phyloP scores from a whole-genome alignment of 1,284 basidiomycete species.

The Schizophyllum amplum region DNA sequence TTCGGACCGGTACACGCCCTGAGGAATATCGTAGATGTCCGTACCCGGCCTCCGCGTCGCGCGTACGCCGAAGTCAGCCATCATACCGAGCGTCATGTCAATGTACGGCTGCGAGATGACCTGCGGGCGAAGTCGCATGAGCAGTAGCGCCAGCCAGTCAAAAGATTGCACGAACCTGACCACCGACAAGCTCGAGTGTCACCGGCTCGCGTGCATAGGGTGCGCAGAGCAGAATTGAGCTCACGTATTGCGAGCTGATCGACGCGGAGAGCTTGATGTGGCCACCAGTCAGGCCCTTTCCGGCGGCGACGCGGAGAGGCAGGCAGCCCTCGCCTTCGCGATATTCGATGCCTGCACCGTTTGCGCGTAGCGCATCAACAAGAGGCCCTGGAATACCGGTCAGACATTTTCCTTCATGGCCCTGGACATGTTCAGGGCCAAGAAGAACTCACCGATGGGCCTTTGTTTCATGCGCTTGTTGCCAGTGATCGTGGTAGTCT shows the following conservation, averaged over 20 bases:
- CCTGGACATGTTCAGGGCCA: too few species aligned
- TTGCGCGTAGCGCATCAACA: conserved; percentile 84
- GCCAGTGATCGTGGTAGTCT: conserved; percentile 81
- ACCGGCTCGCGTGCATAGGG: conserved; percentile 84
- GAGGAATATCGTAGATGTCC: conserved; percentile 87
- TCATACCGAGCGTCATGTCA: conserved; percentile 99
- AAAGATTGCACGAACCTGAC: conserved; percentile 18
- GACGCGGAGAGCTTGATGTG: conserved; percentile 86
- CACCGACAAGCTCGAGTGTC: conserved; percentile 85
- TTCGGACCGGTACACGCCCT: conserved; percentile 48
- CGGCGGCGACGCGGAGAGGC: conserved; percentile 76
- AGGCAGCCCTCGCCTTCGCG: conserved; percentile 80
- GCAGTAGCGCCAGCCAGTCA: too few species aligned
- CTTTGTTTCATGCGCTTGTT: conserved; percentile 99
- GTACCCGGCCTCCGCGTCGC: conserved; percentile 61
- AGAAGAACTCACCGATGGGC: conserved; percentile 39
- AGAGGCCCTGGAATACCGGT: conserved; percentile 53
- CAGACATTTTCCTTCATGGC: too few species aligned
- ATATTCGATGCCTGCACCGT: conserved; percentile 77
- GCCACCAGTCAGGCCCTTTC: conserved; percentile 77
- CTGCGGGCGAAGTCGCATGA: conserved; percentile 23
- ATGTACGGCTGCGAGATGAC: conserved; percentile 99
- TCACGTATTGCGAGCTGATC: conserved; percentile 98
- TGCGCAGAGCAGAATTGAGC: conserved; percentile 91
- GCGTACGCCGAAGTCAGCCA: conserved; percentile 86